Conservation (phyloP, 192 early-diverging fungal species). For the Geranomyces michiganensis region DNA sequence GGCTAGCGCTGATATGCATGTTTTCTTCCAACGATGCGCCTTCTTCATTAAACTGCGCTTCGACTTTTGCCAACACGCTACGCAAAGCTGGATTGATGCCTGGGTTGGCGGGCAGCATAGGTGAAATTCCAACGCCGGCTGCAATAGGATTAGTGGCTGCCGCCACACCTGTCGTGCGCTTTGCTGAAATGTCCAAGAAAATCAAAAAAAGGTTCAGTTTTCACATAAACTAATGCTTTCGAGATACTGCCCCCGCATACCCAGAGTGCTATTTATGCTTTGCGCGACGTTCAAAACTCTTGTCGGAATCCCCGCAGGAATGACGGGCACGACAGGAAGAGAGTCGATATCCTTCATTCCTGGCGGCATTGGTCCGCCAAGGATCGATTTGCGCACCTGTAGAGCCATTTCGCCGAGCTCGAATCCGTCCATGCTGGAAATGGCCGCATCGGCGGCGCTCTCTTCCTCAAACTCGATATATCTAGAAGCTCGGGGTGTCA, state of each 20-base stretch:
- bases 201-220: neutral
- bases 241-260: no score
- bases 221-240: no score
- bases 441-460: slow-evolving; percentile 60
- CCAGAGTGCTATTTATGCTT: slow-evolving; percentile 40
- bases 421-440: slow-evolving; percentile 81
- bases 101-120: no score
- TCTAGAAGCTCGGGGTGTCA: slow-evolving; percentile 38
- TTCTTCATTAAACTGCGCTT: slow-evolving; percentile 42
- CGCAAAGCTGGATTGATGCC: slow-evolving; percentile 25
- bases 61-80: slow-evolving; percentile 35
- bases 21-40: slow-evolving; percentile 41
- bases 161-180: no score
- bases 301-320: slow-evolving; percentile 29
- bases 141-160: no score
- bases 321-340: slow-evolving; percentile 34
- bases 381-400: slow-evolving; percentile 67
- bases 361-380: slow-evolving; percentile 76
- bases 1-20: slow-evolving; percentile 50
- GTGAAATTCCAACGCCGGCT: no score
- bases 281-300: slow-evolving; percentile 33
- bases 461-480: slow-evolving; percentile 78
- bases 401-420: slow-evolving; percentile 73
- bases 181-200: neutral
- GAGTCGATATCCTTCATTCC: slow-evolving; percentile 79